phyloP scores from a whole-genome alignment of 495 filamentous ascomycete genomes.

The Lophiostoma macrostomum region DNA sequence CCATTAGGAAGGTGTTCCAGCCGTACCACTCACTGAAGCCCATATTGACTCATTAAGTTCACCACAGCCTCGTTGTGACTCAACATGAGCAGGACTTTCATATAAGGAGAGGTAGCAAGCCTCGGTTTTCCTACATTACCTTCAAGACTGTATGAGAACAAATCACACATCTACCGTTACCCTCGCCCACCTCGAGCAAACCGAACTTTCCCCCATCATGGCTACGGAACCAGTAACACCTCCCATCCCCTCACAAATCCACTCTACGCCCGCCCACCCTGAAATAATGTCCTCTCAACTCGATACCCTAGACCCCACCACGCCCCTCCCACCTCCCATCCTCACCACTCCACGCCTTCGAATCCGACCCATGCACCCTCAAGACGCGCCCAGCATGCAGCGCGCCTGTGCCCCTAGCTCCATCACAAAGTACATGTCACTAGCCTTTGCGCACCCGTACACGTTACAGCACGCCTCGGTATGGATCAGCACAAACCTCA shows the following conservation, averaged over 20 bases:
- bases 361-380: constrained; percentile 31
- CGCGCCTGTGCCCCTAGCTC: constrained; percentile 28
- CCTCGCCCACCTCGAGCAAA: too few species aligned
- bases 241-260: neutral
- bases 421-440: constrained; percentile 35
- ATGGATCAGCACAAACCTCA: constrained; percentile 32
- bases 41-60: too few species aligned
- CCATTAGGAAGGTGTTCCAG: too few species aligned
- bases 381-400: constrained; percentile 28
- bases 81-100: too few species aligned
- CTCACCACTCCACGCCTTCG: constrained; percentile 23
- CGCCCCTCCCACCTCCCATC: constrained; percentile 22
- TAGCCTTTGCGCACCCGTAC: constrained; percentile 38
- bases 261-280: constrained; percentile 4
- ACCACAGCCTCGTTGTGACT: too few species aligned
- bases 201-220: too few species aligned
- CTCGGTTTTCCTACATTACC: too few species aligned
- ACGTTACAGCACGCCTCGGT: constrained; percentile 28
- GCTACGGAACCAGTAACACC: too few species aligned
- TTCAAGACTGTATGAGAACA: too few species aligned
- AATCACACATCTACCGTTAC: too few species aligned
- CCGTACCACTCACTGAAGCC: too few species aligned
- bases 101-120: too few species aligned
- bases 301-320: neutral
- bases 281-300: neutral